Base-by-base conservation (phyloP, 371 early-diverging fungal species). In the Caulochytrium protostelioides region DNA sequence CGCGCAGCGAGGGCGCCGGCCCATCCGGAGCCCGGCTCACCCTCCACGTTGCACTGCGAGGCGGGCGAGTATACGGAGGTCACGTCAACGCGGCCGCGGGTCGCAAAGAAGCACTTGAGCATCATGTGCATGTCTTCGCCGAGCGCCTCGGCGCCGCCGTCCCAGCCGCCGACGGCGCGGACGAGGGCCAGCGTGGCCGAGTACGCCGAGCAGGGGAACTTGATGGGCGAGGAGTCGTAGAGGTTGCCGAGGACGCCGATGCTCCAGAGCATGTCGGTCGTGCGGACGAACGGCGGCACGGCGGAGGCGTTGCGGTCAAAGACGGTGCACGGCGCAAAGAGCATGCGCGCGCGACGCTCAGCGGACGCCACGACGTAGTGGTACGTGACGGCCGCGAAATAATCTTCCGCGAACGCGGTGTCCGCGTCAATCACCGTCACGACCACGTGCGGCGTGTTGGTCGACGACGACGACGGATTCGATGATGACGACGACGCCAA, bases 71-170 rank as follows among this genome's bases (percentile, higher is more conserved):
- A 63, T 35, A 74, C 70, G 7, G 72, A 62, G n/a, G 53, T 57
- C 21, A 55, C 52, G 27, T 62, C 53, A 6, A 59, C 59, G 13
- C 49, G 45, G 31, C 68, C 70, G 32, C 55, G 52, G 15, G 72
- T 69, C 35, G 62, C 60, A 47, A 62, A 69, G 39, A 67, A 71
- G 39, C 72, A 72, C 44, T 72, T 72, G 12, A 74, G 52, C 53
- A 58, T 60, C 74, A 74, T 74, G 46, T 74, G 75, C 55, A 74
- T 52, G 37, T 74, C 75, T 39, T 74, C 75, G 28, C 73, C 75
- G 32, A 73, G 62, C 2, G 73, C 59, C 47, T 71, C 69, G 5
- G 69, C 59, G 33, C 60, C 62, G 1, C 65, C 53, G 41, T 74
- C 75, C 75, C 75, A 74, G 29, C 54, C 72, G 13, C 64, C 62